Evolutionary conservation across 257 asterid genomes (phyloP).

Genomic region (Plantago ovata): DNA sequence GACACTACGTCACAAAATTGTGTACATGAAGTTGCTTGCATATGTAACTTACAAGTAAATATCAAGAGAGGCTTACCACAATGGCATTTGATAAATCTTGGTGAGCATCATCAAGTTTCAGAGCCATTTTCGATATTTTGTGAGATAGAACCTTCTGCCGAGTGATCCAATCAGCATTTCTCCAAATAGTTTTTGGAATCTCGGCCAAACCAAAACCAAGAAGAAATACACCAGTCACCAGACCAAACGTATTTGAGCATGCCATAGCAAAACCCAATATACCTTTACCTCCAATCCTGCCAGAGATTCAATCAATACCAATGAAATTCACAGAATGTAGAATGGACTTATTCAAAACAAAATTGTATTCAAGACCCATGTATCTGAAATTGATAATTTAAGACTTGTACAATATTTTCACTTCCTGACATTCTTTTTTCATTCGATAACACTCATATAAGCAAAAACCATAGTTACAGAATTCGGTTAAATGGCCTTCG

Average conservation of each 20-base stretch:
- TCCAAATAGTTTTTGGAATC: conserved; percentile 91
- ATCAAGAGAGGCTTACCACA: conserved; percentile 64
- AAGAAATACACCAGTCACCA: conserved; percentile 98
- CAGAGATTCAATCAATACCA: conserved; percentile 26
- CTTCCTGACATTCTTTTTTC: conserved; percentile 4
- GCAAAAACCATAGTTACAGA: no score
- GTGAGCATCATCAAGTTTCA: conserved; percentile 99
- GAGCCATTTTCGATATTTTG: conserved; percentile 87
- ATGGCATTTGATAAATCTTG: conserved; percentile 86
- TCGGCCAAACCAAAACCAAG: conserved; percentile 99
- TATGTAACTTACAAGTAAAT: conserved; percentile 3
- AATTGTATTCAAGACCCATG: background rate
- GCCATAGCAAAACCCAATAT: conserved; percentile 95
- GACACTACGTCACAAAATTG: background rate
- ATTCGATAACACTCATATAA: background rate
- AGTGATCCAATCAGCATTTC: conserved; percentile 92
- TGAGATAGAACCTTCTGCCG: conserved; percentile 97
- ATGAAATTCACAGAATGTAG: conserved; percentile 9
- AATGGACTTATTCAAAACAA: background rate
- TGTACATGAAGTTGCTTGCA: background rate
- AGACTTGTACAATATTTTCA: background rate
- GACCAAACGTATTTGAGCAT: conserved; percentile 98
- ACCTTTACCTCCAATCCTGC: conserved; percentile 62
- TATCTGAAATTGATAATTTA: background rate
- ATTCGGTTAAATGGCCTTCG: no score